These are phyloP conservation scores for Pseudogymnoascus sp. DNA, from an alignment of 2,329 filamentous ascomycete species.

Conservation along the genomic window DNA sequence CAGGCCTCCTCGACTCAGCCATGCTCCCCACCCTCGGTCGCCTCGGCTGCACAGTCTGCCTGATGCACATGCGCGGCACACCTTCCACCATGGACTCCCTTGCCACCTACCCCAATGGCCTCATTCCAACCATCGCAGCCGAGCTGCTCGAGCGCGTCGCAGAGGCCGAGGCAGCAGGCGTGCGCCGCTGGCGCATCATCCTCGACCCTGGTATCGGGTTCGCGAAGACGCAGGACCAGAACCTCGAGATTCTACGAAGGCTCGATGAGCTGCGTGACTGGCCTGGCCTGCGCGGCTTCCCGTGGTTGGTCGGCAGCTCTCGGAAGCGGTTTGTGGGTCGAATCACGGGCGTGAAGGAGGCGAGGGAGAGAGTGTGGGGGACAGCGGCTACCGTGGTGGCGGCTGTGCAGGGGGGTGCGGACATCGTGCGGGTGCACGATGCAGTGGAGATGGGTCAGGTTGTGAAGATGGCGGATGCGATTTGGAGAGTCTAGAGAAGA, in stretches of 20 bases:
- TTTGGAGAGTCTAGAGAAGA: constrained; percentile 53
- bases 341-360: constrained; percentile 67
- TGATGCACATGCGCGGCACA: constrained; percentile 69
- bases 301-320: constrained; percentile 85
- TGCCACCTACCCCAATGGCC: constrained; percentile 47
- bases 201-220: constrained; percentile 93
- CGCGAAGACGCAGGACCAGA: constrained; percentile 75
- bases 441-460: constrained; percentile 80
- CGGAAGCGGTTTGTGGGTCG: constrained; percentile 83
- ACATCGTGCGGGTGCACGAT: constrained; percentile 90
- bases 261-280: constrained; percentile 57
- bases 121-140: constrained; percentile 46
- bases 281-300: constrained; percentile 60
- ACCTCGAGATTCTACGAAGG: constrained; percentile 68
- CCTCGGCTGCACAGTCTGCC: constrained; percentile 67
- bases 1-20: constrained; percentile 65
- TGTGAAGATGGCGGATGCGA: constrained; percentile 83
- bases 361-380: constrained; percentile 69
- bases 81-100: constrained; percentile 59
- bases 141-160: constrained; percentile 58
- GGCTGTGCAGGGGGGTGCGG: constrained; percentile 77
- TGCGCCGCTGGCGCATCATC: constrained; percentile 88
- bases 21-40: constrained; percentile 79
- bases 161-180: constrained; percentile 70
- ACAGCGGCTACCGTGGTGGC: constrained; percentile 84